Evolutionary conservation across 805 yeast genomes (phyloP).

Genomic region (Saccharomycopsis sp.): DNA sequence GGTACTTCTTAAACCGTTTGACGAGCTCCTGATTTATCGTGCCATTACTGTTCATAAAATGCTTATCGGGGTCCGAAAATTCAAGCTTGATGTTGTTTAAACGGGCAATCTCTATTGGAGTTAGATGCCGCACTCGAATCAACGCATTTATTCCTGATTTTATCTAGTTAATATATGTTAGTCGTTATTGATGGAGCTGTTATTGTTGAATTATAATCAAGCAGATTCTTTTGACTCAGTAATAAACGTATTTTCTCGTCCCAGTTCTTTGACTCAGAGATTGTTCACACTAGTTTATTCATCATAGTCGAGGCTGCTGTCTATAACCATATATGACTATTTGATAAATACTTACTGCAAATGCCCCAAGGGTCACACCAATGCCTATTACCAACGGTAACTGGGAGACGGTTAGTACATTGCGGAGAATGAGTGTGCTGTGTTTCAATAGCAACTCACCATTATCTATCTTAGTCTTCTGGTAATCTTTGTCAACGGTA

Average conservation of each 20-base stretch:
- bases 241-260: background rate
- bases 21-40: conserved; percentile 24
- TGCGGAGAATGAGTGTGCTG: too few species aligned
- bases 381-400: conserved; percentile 48
- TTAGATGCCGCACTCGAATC: conserved; percentile 27
- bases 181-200: conserved; percentile 1
- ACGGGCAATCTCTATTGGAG: conserved; percentile 34
- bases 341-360: conserved; percentile 39
- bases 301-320: too few species aligned
- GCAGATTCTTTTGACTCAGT: background rate
- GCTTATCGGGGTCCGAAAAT: conserved; percentile 16
- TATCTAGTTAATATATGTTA: conserved; percentile 20
- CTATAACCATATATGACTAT: too few species aligned
- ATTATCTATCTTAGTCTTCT: too few species aligned
- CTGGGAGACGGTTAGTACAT: background rate
- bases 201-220: too few species aligned
- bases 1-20: conserved; percentile 33
- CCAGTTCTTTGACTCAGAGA: background rate
- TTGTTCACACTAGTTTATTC: background rate
- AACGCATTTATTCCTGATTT: conserved; percentile 34
- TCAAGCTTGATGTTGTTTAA: conserved; percentile 32
- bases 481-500: too few species aligned
- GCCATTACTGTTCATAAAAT: conserved; percentile 18
- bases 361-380: conserved; percentile 47
- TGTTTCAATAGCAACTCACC: too few species aligned